phyloP scores from a whole-genome alignment of 2,329 filamentous ascomycete genomes.

The Fusarium haematococcum region DNA sequence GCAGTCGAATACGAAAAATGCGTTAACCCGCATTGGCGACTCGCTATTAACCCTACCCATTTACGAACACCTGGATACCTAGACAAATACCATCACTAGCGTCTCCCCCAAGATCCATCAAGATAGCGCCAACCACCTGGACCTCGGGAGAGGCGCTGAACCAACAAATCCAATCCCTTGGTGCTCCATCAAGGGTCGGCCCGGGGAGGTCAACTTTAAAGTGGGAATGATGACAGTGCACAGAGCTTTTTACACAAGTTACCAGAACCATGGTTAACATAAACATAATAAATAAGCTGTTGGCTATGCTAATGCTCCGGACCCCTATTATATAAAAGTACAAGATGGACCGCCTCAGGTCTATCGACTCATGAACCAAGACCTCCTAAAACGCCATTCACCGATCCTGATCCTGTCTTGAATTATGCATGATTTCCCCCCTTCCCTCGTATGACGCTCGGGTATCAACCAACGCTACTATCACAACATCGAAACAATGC shows the following conservation, averaged over 20 bases:
- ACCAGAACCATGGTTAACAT: background rate
- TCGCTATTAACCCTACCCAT: background rate
- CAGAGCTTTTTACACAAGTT: background rate
- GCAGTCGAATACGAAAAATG: background rate
- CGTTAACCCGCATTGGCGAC: background rate
- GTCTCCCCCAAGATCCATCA: slow-evolving; percentile 6
- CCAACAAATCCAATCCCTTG: background rate
- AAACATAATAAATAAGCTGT: background rate
- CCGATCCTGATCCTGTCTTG: background rate
- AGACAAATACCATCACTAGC: background rate
- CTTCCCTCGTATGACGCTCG: background rate
- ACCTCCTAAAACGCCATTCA: slow-evolving; percentile 26
- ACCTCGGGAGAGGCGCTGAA: background rate
- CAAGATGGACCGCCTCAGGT: background rate
- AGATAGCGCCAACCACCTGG: slow-evolving; percentile 5
- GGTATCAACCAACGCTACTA: slow-evolving; percentile 27
- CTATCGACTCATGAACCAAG: background rate
- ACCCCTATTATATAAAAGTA: background rate
- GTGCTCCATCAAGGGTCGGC: slow-evolving; percentile 7
- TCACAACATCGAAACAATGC: slow-evolving; percentile 1
- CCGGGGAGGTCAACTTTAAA: background rate
- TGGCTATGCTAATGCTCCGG: background rate
- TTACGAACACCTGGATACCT: background rate
- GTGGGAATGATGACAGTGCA: background rate
- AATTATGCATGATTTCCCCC: slow-evolving; percentile 8